A percentile compares a stretch with the other conserved stretches of the same genome.
These are phyloP conservation scores for Crucihimalaya himalaica DNA, from an alignment of 345 rosid species.

Conservation along the genomic window DNA sequence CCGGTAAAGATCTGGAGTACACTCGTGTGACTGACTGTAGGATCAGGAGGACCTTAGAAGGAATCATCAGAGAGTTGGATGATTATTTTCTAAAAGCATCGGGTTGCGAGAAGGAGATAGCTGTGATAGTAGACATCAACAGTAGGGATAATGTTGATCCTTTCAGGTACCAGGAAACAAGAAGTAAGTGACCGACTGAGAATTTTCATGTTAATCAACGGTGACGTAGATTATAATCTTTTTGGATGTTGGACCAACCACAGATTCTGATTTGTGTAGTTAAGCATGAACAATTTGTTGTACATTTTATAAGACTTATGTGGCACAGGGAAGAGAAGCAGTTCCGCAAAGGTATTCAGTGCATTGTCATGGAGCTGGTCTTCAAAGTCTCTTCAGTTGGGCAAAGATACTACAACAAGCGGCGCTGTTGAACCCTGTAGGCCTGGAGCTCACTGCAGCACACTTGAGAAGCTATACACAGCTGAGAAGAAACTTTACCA, in stretches of 20 bases:
- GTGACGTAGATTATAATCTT: neutral
- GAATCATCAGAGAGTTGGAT: conserved; percentile 75
- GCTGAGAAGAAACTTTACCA: conserved; percentile 86
- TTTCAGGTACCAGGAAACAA: conserved; percentile 57
- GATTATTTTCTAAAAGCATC: conserved; percentile 90
- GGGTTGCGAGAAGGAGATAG: conserved; percentile 68
- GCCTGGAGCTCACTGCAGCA: conserved; percentile 80
- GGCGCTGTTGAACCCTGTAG: conserved; percentile 66
- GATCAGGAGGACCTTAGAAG: conserved; percentile 64
- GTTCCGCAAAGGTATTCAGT: conserved; percentile 86
- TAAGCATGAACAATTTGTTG: neutral
- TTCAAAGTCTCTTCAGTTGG: conserved; percentile 64
- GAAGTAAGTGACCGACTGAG: conserved; percentile 48
- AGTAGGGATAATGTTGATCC: conserved; percentile 52
- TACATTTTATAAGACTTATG: conserved; percentile 21
- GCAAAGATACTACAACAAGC: conserved; percentile 46
- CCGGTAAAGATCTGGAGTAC: conserved; percentile 50
- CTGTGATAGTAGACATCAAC: conserved; percentile 66
- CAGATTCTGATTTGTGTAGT: neutral
- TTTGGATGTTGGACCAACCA: conserved; percentile 9
- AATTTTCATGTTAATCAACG: conserved; percentile 8
- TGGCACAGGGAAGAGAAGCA: conserved; percentile 70
- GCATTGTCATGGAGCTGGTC: conserved; percentile 95
- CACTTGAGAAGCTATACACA: conserved; percentile 72
- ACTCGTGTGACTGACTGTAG: conserved; percentile 46